Conservation (phyloP, 176 grass and related monocot species). For the Eremochloa ophiuroides region DNA sequence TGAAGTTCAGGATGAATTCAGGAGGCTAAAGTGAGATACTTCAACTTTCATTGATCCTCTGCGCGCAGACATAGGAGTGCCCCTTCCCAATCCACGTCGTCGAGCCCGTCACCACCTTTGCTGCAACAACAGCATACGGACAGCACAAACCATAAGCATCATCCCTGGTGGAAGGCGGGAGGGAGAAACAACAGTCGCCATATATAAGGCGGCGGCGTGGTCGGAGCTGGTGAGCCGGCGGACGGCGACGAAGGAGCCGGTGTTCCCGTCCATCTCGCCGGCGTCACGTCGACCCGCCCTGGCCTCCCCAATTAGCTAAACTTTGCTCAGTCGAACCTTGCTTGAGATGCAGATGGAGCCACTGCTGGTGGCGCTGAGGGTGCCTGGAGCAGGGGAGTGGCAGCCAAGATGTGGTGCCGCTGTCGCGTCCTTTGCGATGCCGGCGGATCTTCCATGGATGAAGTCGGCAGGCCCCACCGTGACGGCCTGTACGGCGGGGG, state of each 20-base stretch:
- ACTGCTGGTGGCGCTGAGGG: no score
- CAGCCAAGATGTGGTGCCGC: no score
- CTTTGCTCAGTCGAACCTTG: no score
- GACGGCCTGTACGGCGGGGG: no score
- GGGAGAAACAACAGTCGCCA: not conserved
- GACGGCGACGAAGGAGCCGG: slow-evolving; percentile 58
- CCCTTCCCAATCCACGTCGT: slow-evolving; percentile 96
- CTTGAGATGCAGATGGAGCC: no score
- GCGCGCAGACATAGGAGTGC: slow-evolving; percentile 91
- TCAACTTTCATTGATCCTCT: no score
- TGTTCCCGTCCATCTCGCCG: slow-evolving; percentile 47
- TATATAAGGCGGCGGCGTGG: slow-evolving; percentile 31
- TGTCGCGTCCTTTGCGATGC: no score
- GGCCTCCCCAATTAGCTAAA: not conserved
- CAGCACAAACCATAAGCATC: slow-evolving; percentile 22
- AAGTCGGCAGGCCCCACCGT: no score
- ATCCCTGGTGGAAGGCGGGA: not conserved
- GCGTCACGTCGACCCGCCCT: not conserved
- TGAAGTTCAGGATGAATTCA: no score
- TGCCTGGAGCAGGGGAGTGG: no score
- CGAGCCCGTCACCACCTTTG: slow-evolving; percentile 81
- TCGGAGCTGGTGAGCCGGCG: slow-evolving; percentile 44
- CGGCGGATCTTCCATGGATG: no score
- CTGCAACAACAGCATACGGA: slow-evolving; percentile 33
- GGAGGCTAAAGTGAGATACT: no score